Base-by-base conservation (phyloP, 345 rosid species). In the Rhodomyrtus tomentosa region DNA sequence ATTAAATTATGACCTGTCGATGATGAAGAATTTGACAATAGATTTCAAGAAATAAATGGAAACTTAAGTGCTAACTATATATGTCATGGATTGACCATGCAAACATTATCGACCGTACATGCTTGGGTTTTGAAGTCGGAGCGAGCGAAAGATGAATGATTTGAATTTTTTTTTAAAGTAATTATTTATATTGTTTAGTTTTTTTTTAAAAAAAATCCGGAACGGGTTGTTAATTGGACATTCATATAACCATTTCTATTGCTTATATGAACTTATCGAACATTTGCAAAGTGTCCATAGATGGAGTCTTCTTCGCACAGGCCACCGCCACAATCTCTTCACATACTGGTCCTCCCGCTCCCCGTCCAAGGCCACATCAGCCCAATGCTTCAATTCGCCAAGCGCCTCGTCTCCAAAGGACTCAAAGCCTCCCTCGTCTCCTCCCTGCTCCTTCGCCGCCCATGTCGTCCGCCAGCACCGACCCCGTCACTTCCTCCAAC, bases 341-440 rank as follows among this genome's bases (percentile, higher is more conserved):
- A 85, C 82, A 84, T 82, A 50, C 59, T 89, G 55, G 82, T 91
- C 12, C 68, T 91, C n/a, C 51, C 89, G 20, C 83, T 84, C 82
- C 91, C 92, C 6, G 20, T 12, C 16, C 92, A 88, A 59, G 92
- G 92, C 55, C 93, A 88, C 85, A 48, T 91, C 25, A 91, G 85
- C 81, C 92, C 91, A 10, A 59, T 90, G 88, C 84, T 89, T 81
- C 91, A 91, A 79, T 89, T 91, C 84, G 80, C 88, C 40, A 84
- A 87, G 80, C 90, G 86, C 55, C 82, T 91, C 32, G 49, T 83
- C 18, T 62, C 79, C 85, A 87, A 82, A 86, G 87, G 90, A 3
- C 68, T 91, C 82, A 84, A 62, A 36, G 88, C 74, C 48, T 88
- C 92, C 3, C 29, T 89, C 10, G 89, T 74, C 58, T 81, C 56